These are phyloP conservation scores for Rasamsonia emersonii DNA, from an alignment of 2,329 filamentous ascomycete genomes.

Conservation along the genomic window DNA sequence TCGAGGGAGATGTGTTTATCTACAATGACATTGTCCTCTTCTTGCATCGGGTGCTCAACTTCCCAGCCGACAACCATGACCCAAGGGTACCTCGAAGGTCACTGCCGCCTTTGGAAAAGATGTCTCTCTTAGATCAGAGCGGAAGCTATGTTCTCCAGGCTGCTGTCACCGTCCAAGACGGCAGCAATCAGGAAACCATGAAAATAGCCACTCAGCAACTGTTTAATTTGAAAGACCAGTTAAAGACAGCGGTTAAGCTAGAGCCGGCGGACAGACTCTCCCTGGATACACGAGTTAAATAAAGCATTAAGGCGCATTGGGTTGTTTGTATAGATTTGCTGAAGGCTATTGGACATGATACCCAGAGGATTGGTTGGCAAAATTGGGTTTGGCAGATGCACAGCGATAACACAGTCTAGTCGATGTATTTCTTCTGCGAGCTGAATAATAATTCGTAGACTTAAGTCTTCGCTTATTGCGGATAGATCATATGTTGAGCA, in stretches of 20 bases:
- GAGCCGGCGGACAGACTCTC: conserved; percentile 50
- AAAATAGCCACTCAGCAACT: conserved; percentile 48
- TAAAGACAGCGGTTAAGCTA: conserved; percentile 49
- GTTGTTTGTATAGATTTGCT: conserved; percentile 9
- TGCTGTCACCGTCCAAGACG: conserved; percentile 48
- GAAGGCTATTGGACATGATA: no score
- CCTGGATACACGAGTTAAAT: conserved; percentile 53
- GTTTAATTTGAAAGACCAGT: conserved; percentile 44
- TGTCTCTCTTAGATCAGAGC: conserved; percentile 47
- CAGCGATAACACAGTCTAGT: no score
- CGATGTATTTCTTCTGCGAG: no score
- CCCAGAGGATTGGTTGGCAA: no score
- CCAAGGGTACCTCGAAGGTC: conserved; percentile 23
- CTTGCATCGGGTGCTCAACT: conserved; percentile 46
- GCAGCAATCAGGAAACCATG: conserved; percentile 45
- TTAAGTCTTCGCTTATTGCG: no score
- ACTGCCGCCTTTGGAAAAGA: conserved; percentile 36
- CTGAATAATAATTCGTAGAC: no score
- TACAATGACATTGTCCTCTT: conserved; percentile 50
- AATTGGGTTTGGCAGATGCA: no score
- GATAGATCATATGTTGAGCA: no score
- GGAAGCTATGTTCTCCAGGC: conserved; percentile 52
- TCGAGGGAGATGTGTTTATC: conserved; percentile 51
- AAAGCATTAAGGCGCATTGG: conserved; percentile 10
- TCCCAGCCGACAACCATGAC: conserved; percentile 29